Base-by-base conservation (phyloP, 1,284 basidiomycete species). In the Moniliella sp. region DNA sequence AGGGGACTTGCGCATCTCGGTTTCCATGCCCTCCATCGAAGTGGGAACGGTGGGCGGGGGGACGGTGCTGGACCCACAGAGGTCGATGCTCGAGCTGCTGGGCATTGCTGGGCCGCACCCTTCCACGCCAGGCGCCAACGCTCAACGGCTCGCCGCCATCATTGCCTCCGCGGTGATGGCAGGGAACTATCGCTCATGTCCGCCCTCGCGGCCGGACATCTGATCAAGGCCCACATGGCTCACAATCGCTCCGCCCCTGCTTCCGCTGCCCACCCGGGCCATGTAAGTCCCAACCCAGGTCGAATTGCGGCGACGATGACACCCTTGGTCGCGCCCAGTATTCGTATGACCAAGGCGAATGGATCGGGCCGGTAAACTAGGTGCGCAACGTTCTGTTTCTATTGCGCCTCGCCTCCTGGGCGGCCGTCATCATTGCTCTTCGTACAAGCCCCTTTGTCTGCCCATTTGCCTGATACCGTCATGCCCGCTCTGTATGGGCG, bases 31-130 rank as follows among this genome's bases (percentile, higher is more conserved):
- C 4, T 56, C 49, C 25, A 60, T 61, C 34, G 59, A 60, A 30
- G 59, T 60, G 10, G 59, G 59, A n/a, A 97, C 88, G 15, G 76
- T 97, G 23, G 88, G 88, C 23, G 88, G 88, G 26, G 88, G 88
- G 25, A 97, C 88, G 0, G 40, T 46, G 7, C 34, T 58, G 17
- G 37, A 40, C 21, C 51, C 48, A 19, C 56, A 59, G 33, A 35
- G 56, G 21, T 40, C 52, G 5, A 54, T 59, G 53, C 36, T 59
- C 15, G 52, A 56, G 32, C 42, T 59, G 45, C 43, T 59, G 33
- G 56, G 56, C 18, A 48, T 59, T 9, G 48, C 48, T 2, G 56
- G 56, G 1, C 45, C 56, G 2, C 38, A 57, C 28, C 18, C 33
- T 11, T 40, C 43, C 3, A 53, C 50, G 15, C 56, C 56, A 4